A percentile compares a stretch with the other conserved stretches of the same genome.
phyloP scores from a whole-genome alignment of 495 filamentous ascomycete species.

The Hypomontagnella submonticulosa region DNA sequence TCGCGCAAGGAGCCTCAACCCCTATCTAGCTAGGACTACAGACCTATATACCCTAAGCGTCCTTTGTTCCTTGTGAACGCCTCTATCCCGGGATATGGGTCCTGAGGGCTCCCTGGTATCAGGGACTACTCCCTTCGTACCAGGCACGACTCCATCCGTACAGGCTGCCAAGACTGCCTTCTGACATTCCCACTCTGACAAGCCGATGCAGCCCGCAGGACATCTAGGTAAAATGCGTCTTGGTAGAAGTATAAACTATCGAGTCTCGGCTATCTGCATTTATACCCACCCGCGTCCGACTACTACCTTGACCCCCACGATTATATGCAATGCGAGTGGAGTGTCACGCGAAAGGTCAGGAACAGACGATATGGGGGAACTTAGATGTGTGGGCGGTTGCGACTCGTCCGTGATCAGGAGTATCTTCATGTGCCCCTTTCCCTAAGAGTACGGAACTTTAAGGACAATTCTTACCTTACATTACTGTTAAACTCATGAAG shows the following conservation, averaged over 20 bases:
- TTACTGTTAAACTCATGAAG: background rate
- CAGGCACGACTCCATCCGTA: too few species aligned
- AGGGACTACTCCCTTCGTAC: too few species aligned
- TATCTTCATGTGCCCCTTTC: conserved; percentile 9
- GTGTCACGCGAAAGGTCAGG: conserved; percentile 24
- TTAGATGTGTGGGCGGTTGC: conserved; percentile 6
- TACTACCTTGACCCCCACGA: conserved; percentile 37
- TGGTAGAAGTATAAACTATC: conserved; percentile 11
- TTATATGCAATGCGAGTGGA: conserved; percentile 18
- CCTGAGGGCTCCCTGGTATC: too few species aligned
- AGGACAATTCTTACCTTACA: conserved; percentile 7
- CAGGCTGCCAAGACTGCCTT: too few species aligned
- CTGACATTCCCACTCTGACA: conserved; percentile 20
- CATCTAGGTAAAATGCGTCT: conserved; percentile 5
- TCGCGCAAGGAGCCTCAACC: too few species aligned
- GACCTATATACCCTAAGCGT: too few species aligned
- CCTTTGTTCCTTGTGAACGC: too few species aligned
- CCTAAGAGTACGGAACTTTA: background rate
- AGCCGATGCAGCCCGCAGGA: conserved; percentile 9
- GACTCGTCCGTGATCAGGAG: background rate
- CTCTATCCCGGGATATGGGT: too few species aligned
- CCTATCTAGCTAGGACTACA: too few species aligned
- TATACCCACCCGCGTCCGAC: conserved; percentile 19
- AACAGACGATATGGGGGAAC: conserved; percentile 19
- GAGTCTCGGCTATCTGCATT: conserved; percentile 19